Percentiles rank a stretch among this genome's conserved stretches.
These are phyloP conservation scores for Kazachstania psychrophila DNA, from an alignment of 805 yeast genomes.

Conservation along the genomic window DNA sequence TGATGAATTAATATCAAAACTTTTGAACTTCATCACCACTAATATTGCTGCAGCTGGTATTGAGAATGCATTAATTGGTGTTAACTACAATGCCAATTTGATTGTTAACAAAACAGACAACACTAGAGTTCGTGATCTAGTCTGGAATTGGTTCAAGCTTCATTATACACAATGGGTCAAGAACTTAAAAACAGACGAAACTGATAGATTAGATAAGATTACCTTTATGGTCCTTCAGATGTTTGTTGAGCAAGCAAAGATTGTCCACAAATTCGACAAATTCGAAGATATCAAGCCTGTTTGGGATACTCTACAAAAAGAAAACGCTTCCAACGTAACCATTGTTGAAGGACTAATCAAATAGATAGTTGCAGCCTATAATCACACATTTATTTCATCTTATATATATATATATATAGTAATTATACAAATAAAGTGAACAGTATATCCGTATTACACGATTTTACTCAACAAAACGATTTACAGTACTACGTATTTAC, in stretches of 20 bases:
- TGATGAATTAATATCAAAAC: slow-evolving; percentile 39
- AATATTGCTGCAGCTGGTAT: slow-evolving; percentile 45
- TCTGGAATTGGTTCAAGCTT: slow-evolving; percentile 41
- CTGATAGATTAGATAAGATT: slow-evolving; percentile 29
- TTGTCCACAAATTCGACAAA: background rate
- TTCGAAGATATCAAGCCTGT: slow-evolving; percentile 1
- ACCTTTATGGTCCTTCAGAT: slow-evolving; percentile 25
- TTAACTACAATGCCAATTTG: slow-evolving; percentile 29
- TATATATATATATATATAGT: no score
- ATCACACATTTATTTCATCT: no score
- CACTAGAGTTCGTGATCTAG: slow-evolving; percentile 5
- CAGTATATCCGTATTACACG: no score
- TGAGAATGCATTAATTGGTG: slow-evolving; percentile 51
- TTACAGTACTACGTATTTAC: no score
- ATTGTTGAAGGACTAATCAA: background rate
- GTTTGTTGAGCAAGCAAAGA: background rate
- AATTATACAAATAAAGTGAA: no score
- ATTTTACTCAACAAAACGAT: no score
- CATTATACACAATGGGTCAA: slow-evolving; percentile 45
- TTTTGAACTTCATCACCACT: slow-evolving; percentile 47
- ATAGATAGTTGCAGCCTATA: no score
- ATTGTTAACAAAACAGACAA: slow-evolving; percentile 6
- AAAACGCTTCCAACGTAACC: background rate
- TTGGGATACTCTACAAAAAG: slow-evolving; percentile 1
- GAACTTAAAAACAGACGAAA: slow-evolving; percentile 30